A percentile compares a stretch with the other conserved stretches of the same genome.
phyloP scores from a whole-genome alignment of 768 basidiomycete genomes.

The Tephrocybe sp. region DNA sequence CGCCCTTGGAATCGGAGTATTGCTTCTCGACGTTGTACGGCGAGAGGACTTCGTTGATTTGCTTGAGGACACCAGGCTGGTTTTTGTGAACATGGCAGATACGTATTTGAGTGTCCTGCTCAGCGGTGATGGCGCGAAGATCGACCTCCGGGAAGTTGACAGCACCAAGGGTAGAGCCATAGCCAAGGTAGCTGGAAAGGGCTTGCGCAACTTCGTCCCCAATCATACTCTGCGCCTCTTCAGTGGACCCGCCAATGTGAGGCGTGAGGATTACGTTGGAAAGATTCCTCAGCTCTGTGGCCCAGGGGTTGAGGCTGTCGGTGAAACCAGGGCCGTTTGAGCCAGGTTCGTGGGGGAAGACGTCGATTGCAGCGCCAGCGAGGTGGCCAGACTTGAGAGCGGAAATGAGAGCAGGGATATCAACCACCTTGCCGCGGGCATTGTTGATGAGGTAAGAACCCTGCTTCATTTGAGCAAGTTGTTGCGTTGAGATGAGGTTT shows the following conservation, averaged over 20 bases:
- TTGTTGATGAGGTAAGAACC: conserved; percentile 98
- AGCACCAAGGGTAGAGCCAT: conserved; percentile 85
- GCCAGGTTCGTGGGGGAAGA: conserved; percentile 92
- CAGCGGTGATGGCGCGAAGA: conserved; percentile 84
- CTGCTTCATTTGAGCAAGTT: conserved; percentile 90
- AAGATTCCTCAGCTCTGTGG: conserved; percentile 66
- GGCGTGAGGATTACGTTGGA: conserved; percentile 96
- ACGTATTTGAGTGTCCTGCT: conserved; percentile 78
- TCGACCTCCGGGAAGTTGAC: conserved; percentile 99
- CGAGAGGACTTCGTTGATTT: conserved; percentile 91
- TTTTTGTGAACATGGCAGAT: conserved; percentile 96
- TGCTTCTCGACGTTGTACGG: conserved; percentile 99
- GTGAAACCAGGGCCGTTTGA: conserved; percentile 89
- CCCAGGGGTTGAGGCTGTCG: conserved; percentile 85
- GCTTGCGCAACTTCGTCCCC: conserved; percentile 91
- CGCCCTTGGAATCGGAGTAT: conserved; percentile 95
- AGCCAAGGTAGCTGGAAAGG: conserved; percentile 85
- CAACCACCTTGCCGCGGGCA: conserved; percentile 92
- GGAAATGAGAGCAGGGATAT: conserved; percentile 85
- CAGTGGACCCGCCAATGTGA: conserved; percentile 98
- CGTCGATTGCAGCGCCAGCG: conserved; percentile 88
- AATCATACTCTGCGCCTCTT: conserved; percentile 97
- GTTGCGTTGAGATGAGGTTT: conserved; percentile 80
- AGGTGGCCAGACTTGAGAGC: conserved; percentile 84
- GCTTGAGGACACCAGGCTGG: conserved; percentile 89